Base-by-base conservation (phyloP, 2,329 filamentous ascomycete genomes). In the Colletotrichum sidae region DNA sequence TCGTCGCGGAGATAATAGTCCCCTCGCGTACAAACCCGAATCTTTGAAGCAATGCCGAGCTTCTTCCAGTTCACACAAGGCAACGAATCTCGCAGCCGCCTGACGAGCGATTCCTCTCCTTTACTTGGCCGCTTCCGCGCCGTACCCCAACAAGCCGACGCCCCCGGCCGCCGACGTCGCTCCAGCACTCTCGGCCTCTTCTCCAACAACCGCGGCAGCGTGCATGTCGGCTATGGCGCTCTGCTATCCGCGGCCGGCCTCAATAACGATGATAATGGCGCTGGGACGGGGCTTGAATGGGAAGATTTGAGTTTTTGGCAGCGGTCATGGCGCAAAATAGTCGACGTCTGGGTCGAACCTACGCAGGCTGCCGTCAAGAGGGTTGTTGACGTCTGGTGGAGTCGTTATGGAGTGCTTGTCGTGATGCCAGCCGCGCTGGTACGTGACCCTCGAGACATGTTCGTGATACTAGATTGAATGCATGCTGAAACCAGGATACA, bases 41-140 rank as follows among this genome's bases (percentile, higher is more conserved):
- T n/a, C 25, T 35, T 42, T 17, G 37, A 53, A 66, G 58, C 52
- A 49, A 90, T 90, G 87, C 86, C 88, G 73, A 82, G 84, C 72
- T 88, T 90, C 81, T 90, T 91, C 78, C 82, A 85, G 74, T 91
- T 91, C 78, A 88, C 88, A 68, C 88, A 88, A 72, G 88, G 88
- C 75, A 83, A 80, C 72, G 88, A 90, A 77, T 84, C 86, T 68
- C 83, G 81, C 71, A 78, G 81, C 66, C 81, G 81, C 55, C 76
- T 78, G 66, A 81, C 81, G 63, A 80, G 79, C 70, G 84, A 89
- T 71, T 79, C 86, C 46, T 86, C 88, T 15, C 87, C 88, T 33
- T 78, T 90, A 8, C 84, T 90, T 2, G 88, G 88, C 67, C 86
- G 88, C 44, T 91, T 88, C 77, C 86, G 88, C 67, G 88, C 88